Evolutionary conservation across 768 basidiomycete species (phyloP), one percentile per base, ranked within the genome.

Genomic region (Hygrophorus russula): DNA sequence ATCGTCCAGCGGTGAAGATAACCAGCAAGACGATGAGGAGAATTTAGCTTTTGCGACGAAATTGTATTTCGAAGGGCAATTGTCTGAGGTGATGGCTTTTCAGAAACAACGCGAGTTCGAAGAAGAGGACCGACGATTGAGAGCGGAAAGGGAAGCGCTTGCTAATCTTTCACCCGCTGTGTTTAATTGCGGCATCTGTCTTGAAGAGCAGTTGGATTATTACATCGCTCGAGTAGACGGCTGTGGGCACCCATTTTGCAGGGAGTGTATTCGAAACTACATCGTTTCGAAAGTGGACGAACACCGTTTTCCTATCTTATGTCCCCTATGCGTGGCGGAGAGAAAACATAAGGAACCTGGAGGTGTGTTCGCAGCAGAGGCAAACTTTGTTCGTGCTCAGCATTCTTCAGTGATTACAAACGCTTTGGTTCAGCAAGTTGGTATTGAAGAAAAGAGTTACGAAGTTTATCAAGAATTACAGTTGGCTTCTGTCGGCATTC

Each of bases 161-260:
- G 42, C 51, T 17, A 43, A 34, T 20, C 24, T 44, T 10, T 38
- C 51, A 3, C 72, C 68, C 33, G 24, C 27, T 13, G 42, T 56
- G 13, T 78, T 78, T 42, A 50, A 59, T 19, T 78, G 76, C 48
- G 55, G 56, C 3, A 63, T 78, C 36, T 78, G 75, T 1, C 77
- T 68, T 13, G 49, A 62, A 1, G 53, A 67, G 13, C 60, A 62
- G 5, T 59, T 63, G 3, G 68, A 68, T n/a, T 60, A 65, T 27
- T 69, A 69, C 46, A 56, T 67, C 24, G 58, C 69, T 8, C 63
- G 66, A 40, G 66, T 68, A 44, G 36, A 57, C 32, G 17, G 3
- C 4, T 18, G 75, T 48, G 49, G 51, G 13, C 76, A 78, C 49
- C 43, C 38, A 29, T 68, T 68, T 52, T 78, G 75, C 51, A 53